Evolutionary conservation across 2,329 filamentous ascomycete genomes (phyloP).

Genomic region (Paecilomyces niveus): DNA sequence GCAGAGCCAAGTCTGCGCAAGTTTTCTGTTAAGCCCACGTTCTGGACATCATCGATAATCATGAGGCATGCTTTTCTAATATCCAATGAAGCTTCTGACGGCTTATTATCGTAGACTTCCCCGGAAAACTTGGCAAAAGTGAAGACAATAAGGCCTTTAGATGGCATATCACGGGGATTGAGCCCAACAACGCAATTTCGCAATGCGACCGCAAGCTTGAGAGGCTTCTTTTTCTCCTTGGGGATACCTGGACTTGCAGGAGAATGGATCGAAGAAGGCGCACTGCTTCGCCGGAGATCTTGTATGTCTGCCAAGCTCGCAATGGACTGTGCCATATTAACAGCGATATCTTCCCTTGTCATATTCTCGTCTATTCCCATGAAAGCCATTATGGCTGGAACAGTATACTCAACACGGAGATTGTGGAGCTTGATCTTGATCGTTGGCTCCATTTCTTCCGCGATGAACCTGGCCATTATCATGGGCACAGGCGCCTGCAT

Average conservation of each 20-base stretch:
- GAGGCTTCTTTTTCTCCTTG: conserved; percentile 44
- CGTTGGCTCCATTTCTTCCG: conserved; percentile 87
- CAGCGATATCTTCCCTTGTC: conserved; percentile 65
- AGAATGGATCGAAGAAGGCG: conserved; percentile 6
- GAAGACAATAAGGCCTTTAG: conserved; percentile 72
- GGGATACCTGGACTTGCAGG: conserved; percentile 11
- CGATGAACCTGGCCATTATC: conserved; percentile 82
- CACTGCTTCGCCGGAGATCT: conserved; percentile 14
- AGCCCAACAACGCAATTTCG: conserved; percentile 76
- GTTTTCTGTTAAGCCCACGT: conserved; percentile 33
- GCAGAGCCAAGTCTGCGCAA: conserved; percentile 18
- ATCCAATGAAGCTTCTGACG: conserved; percentile 58
- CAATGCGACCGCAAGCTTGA: conserved; percentile 53
- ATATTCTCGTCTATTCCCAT: conserved; percentile 62
- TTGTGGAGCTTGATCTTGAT: conserved; percentile 84
- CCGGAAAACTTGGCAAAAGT: conserved; percentile 70
- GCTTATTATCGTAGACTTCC: conserved; percentile 57
- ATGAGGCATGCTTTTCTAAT: conserved; percentile 77
- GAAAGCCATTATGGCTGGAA: conserved; percentile 73
- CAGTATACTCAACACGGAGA: conserved; percentile 78
- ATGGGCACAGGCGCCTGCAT: conserved; percentile 44
- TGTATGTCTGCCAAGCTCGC: conserved; percentile 62
- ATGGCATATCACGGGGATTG: conserved; percentile 67
- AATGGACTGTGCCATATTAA: conserved; percentile 70
- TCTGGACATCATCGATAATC: conserved; percentile 66